Percentiles rank a stretch among this genome's conserved stretches.
Conservation (phyloP, 306 rosid genomes). For the Alnus rubra region DNA sequence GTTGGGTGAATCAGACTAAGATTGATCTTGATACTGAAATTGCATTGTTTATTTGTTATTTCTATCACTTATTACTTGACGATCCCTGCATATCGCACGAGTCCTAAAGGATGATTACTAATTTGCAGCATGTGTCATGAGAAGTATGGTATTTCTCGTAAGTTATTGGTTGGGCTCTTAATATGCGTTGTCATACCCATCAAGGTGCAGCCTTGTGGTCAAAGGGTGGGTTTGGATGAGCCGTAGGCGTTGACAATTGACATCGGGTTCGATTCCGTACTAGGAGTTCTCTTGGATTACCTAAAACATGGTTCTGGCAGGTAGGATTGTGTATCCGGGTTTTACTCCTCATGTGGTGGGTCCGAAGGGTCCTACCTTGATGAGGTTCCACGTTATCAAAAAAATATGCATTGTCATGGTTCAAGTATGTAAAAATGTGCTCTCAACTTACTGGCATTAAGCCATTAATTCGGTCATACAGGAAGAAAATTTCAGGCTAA, state of each 20-base stretch:
- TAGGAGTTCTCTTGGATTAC: too few species aligned
- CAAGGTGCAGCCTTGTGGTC: too few species aligned
- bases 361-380: too few species aligned
- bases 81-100: not conserved
- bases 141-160: not conserved
- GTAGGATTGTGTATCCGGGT: too few species aligned
- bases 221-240: too few species aligned
- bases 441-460: not conserved
- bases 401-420: not conserved
- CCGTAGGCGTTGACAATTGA: too few species aligned
- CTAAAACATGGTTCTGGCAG: too few species aligned
- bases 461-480: not conserved
- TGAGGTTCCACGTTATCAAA: too few species aligned
- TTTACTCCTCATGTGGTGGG: too few species aligned
- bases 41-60: not conserved
- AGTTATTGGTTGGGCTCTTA: not conserved
- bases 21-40: not conserved
- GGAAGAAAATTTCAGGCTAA: not conserved
- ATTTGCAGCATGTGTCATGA: not conserved
- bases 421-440: not conserved
- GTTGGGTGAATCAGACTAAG: not conserved
- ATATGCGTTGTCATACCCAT: not conserved
- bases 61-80: not conserved
- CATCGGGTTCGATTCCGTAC: too few species aligned
- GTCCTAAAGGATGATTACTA: not conserved